Conservation (phyloP, 2,329 filamentous ascomycete genomes). For the Decorospora gaudefroyi region DNA sequence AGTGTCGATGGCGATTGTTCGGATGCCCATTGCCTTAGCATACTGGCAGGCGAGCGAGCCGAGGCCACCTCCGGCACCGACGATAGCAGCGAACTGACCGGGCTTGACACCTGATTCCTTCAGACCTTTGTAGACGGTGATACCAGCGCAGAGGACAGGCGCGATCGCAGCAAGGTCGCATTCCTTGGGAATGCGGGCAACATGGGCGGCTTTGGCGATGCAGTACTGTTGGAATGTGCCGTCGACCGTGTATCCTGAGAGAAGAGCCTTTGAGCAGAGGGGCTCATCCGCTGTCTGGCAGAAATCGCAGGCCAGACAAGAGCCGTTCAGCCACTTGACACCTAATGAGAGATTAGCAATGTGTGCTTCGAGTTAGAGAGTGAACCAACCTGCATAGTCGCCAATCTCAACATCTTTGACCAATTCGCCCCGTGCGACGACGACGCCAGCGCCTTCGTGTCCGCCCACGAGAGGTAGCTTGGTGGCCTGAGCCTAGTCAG, state of each 20-base stretch:
- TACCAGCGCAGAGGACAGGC: conserved; percentile 80
- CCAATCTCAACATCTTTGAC: conserved; percentile 77
- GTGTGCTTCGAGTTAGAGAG: not conserved
- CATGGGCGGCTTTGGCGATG: conserved; percentile 83
- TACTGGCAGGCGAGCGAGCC: conserved; percentile 83
- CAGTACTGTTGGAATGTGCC: conserved; percentile 93
- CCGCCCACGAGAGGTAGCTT: conserved; percentile 88
- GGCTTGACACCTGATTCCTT: conserved; percentile 78
- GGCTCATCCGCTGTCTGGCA: conserved; percentile 82
- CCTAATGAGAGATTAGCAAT: conserved; percentile 43
- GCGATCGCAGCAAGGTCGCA: conserved; percentile 75
- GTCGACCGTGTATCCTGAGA: conserved; percentile 92
- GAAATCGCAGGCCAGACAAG: conserved; percentile 81
- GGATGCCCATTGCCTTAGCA: conserved; percentile 85
- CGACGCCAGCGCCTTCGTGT: conserved; percentile 75
- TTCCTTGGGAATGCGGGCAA: conserved; percentile 79
- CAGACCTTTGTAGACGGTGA: conserved; percentile 89
- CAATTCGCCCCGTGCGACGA: conserved; percentile 77
- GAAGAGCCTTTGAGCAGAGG: conserved; percentile 72
- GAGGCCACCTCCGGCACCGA: conserved; percentile 83
- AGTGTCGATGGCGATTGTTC: conserved; percentile 78
- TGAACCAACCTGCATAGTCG: conserved; percentile 67
- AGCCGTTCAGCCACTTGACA: conserved; percentile 89
- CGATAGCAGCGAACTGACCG: conserved; percentile 79
- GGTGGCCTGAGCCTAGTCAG: conserved; percentile 51